Evolutionary conservation across 768 basidiomycete genomes (phyloP), one percentile per base, ranked within the genome.

Genomic region (Rhizopogon vesiculosus): DNA sequence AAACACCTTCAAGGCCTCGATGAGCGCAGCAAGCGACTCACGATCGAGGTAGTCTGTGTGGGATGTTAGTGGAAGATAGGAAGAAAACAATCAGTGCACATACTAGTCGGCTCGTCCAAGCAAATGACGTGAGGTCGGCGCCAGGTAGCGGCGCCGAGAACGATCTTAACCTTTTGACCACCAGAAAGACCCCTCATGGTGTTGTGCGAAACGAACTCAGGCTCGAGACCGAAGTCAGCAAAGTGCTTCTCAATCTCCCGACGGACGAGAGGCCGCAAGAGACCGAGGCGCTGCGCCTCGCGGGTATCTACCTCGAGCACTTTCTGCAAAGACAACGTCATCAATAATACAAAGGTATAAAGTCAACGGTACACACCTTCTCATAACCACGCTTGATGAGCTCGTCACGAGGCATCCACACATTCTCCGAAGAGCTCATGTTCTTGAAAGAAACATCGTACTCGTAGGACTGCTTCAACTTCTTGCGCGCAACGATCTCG

Each of bases 211-310:
- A 96, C 93, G 74, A 99, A 98, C 79, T 98, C 97, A 60, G 97
- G 80, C 78, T 99, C 97, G 66, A 99, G 91, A 78, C 97, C 94
- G 67, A 98, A 98, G 81, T 98, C 96, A 59, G 91, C 92, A 64
- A 98, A 96, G 83, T 98, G 95, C 80, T 95, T 95, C 85, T 98
- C 95, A 60, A 98, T 97, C 78, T 98, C 95, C 62, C 91, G 86
- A 76, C 97, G 93, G 69, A 99, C 97, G 59, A 99, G 91, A 62
- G 97, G 95, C 60, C 93, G 89, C 68, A 93, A 84, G 54, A 95
- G 82, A 81, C 95, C 95, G 42, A 94, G 86, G 63, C 93, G 91
- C 75, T 98, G 95, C 58, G 95, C 95, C 78, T 97, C 95, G 65
- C 92, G 91, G 55, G 95, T 95, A 72, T 97, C 95, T 61, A 97